Evolutionary conservation across 345 rosid genomes (phyloP), one percentile per base, ranked within the genome.

Genomic region (Eucalyptus brandiana): DNA sequence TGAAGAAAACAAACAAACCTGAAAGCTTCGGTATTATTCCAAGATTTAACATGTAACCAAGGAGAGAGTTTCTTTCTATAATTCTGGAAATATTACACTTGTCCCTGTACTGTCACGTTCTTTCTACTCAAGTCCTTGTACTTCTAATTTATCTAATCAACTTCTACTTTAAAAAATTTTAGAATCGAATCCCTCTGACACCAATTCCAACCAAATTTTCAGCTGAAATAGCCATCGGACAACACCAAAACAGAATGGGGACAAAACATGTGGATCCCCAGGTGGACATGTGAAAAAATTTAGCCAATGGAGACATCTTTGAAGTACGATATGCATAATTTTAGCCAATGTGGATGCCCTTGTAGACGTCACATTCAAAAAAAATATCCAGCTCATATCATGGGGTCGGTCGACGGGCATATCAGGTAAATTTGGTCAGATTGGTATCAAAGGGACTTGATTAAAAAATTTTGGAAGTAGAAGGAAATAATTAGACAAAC

Each of bases 401-500:
- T 76, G 30, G 13, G 83, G 47, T 37, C 5, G 2, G 30, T 5
- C 8, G 1, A 34, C 0, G 0, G 24, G 80, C 44, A 69, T 12
- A 8, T 42, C 30, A 40, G 16, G 28, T 76, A 40, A 26, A 40
- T 37, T 37, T 40, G 83, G 47, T 23, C 1, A 1, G 47, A 21
- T 76, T 37, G 28, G 28, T 40, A 42, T 76, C 0, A 4, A 16
- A 37, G 47, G 83, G 28, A 40, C 47, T 76, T 1, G 28, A 3
- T 40, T 19, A 76, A 7, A 37, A 40, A 40, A 1, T 21, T 40
- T 26, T 40, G 83, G 40, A 76, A 76, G 47, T 76, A 76, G 5
- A 76, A 76, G 30, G 83, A 76, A 76, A 0, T 72, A 1, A 3
- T 21, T 37, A 40, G 83, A 76, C 83, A 76, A 40, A 76, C 47